Conservation (phyloP, 2,329 filamentous ascomycete genomes). For the Intubia oerlemansii region DNA sequence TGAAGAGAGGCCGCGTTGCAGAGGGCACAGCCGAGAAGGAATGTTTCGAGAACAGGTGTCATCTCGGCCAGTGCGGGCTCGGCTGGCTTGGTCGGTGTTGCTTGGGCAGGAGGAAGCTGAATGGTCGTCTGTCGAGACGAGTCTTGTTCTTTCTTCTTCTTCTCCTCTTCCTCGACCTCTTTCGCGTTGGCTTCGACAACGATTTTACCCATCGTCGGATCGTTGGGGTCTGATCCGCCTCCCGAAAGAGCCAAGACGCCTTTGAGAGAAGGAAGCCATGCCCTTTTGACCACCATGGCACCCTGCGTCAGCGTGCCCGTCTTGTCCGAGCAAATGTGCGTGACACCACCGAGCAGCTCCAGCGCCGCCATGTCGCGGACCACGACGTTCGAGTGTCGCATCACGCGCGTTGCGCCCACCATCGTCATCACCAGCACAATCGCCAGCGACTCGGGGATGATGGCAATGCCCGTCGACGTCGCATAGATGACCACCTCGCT, state of each 20-base stretch:
- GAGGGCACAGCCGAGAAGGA: constrained; percentile 34
- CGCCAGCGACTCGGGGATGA: constrained; percentile 45
- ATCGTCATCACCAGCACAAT: constrained; percentile 53
- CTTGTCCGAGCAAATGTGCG: no score
- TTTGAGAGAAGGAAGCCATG: constrained; percentile 35
- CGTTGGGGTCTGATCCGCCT: constrained; percentile 34
- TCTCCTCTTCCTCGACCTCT: constrained; percentile 23
- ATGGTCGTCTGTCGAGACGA: background rate
- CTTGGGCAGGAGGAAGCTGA: background rate
- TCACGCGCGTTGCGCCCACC: constrained; percentile 41
- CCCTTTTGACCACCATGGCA: constrained; percentile 48
- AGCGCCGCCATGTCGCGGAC: constrained; percentile 45
- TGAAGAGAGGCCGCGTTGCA: constrained; percentile 44
- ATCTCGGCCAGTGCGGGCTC: constrained; percentile 14
- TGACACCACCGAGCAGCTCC: constrained; percentile 49
- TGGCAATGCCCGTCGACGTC: constrained; percentile 38
- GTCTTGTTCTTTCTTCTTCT: background rate
- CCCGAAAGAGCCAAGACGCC: no score
- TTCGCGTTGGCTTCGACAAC: no score
- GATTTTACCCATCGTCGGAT: constrained; percentile 37
- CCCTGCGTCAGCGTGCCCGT: constrained; percentile 49
- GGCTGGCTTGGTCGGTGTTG: constrained; percentile 6
- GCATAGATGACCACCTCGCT: constrained; percentile 39
- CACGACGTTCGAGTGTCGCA: constrained; percentile 43
- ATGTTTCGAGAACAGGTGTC: constrained; percentile 26